Conservation (phyloP, 164 flowering plant genomes). For the Vitis cinerea region DNA sequence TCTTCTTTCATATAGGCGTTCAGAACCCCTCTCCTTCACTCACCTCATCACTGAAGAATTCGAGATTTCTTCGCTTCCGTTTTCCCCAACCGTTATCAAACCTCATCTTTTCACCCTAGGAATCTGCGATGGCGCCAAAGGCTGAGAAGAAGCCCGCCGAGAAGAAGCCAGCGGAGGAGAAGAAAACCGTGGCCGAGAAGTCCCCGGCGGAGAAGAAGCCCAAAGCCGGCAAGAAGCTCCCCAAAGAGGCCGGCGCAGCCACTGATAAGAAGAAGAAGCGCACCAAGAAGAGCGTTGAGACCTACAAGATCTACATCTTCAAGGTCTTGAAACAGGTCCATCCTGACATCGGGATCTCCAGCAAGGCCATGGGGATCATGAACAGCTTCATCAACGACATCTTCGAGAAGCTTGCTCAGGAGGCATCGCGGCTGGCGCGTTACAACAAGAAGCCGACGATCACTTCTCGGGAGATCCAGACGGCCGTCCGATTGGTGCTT, state of each 20-base stretch:
- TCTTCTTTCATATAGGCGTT: too few relatives aligned
- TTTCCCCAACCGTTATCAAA: not conserved
- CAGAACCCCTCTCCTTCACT: too few relatives aligned
- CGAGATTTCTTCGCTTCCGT: not conserved
- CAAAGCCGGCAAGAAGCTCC: constrained; percentile 39
- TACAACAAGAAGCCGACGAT: constrained; percentile 54
- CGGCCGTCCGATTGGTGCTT: constrained; percentile 25
- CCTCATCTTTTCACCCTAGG: not conserved
- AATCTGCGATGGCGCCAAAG: constrained; percentile 34
- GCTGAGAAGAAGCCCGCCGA: constrained; percentile 42
- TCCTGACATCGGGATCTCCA: constrained; percentile 48
- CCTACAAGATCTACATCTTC: constrained; percentile 57
- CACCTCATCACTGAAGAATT: not conserved
- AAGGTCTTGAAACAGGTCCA: constrained; percentile 49
- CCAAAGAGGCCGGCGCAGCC: constrained; percentile 30
- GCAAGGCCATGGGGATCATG: constrained; percentile 56
- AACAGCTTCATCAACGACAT: constrained; percentile 50
- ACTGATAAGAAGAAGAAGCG: constrained; percentile 51
- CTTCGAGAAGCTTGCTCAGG: constrained; percentile 49
- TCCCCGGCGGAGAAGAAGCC: constrained; percentile 54
- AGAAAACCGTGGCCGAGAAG: constrained; percentile 37
- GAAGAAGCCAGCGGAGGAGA: constrained; percentile 41
- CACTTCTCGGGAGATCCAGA: constrained; percentile 44
- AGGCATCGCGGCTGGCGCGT: constrained; percentile 39
- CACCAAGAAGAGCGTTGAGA: constrained; percentile 44